Percentiles rank a stretch among this genome's conserved stretches.
phyloP scores from a whole-genome alignment of 306 rosid genomes.

The Notholithocarpus densiflorus region DNA sequence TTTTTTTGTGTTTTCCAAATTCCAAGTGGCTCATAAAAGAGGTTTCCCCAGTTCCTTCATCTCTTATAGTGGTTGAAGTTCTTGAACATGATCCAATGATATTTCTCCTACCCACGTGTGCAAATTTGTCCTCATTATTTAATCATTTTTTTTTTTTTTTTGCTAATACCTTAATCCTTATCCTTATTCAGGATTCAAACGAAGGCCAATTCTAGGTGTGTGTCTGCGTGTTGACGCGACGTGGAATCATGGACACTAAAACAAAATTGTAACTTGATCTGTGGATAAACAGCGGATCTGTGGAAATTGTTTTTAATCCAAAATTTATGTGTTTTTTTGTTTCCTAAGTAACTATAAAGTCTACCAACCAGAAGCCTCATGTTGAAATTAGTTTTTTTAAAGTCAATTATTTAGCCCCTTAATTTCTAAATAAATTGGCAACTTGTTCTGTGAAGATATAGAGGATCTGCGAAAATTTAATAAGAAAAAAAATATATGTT shows the following conservation, averaged over 20 bases:
- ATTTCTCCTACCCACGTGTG: not conserved
- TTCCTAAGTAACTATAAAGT: too few relatives aligned
- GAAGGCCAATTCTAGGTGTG: constrained; percentile 1
- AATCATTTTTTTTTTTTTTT: too few relatives aligned
- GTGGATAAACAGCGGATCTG: constrained; percentile 10
- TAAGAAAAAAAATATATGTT: not conserved
- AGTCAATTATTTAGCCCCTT: too few relatives aligned
- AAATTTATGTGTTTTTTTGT: too few relatives aligned
- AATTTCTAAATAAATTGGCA: not conserved
- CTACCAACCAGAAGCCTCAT: too few relatives aligned
- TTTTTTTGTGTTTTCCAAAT: not conserved
- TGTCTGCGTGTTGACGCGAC: constrained; percentile 1
- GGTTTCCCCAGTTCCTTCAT: not conserved
- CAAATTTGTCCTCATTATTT: not conserved
- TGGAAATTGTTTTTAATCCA: not conserved
- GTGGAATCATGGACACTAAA: not conserved
- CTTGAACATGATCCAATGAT: not conserved
- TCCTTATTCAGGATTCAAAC: not conserved
- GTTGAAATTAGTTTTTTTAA: too few relatives aligned
- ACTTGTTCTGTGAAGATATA: constrained; percentile 14
- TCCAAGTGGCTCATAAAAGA: not conserved
- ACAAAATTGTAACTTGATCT: constrained; percentile 4
- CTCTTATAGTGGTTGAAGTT: not conserved
- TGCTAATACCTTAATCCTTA: not conserved
- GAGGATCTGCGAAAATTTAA: not conserved